These are phyloP conservation scores for Komagataella ulmi DNA, from an alignment of 805 yeast species.

Conservation along the genomic window DNA sequence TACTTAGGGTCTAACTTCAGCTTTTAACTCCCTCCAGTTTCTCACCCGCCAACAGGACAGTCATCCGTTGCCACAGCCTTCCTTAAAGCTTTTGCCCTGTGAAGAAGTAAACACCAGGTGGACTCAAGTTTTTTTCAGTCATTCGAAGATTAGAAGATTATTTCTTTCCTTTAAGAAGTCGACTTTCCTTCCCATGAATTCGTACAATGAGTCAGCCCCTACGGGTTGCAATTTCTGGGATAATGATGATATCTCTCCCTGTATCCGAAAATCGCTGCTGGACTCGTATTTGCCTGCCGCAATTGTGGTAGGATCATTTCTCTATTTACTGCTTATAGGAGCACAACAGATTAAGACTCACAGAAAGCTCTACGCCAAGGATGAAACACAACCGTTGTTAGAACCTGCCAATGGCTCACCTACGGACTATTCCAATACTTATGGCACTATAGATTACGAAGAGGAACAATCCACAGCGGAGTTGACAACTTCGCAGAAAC, in stretches of 20 bases:
- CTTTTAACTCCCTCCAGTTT: neutral
- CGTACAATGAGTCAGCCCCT: neutral
- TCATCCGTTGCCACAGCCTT: neutral
- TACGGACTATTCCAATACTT: neutral
- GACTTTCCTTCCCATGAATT: neutral
- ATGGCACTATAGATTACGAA: neutral
- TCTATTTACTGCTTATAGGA: slow-evolving; percentile 1
- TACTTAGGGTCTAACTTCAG: neutral
- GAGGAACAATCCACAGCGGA: neutral
- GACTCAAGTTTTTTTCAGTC: neutral
- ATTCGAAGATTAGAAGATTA: neutral
- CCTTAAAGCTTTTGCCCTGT: neutral
- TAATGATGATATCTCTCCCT: slow-evolving; percentile 1
- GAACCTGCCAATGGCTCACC: neutral
- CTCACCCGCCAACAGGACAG: neutral
- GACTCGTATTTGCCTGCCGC: slow-evolving; percentile 5
- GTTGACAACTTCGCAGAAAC: slow-evolving; percentile 33
- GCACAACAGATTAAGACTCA: neutral
- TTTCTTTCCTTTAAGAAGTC: neutral
- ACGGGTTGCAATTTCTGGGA: slow-evolving; percentile 2
- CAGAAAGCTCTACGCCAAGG: neutral
- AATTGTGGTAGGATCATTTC: slow-evolving; percentile 2
- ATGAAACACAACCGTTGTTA: slow-evolving; percentile 4
- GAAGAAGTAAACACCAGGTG: neutral
- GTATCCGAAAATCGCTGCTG: neutral